phyloP scores from a whole-genome alignment of 2,329 filamentous ascomycete genomes.

The Cadophora gregata region DNA sequence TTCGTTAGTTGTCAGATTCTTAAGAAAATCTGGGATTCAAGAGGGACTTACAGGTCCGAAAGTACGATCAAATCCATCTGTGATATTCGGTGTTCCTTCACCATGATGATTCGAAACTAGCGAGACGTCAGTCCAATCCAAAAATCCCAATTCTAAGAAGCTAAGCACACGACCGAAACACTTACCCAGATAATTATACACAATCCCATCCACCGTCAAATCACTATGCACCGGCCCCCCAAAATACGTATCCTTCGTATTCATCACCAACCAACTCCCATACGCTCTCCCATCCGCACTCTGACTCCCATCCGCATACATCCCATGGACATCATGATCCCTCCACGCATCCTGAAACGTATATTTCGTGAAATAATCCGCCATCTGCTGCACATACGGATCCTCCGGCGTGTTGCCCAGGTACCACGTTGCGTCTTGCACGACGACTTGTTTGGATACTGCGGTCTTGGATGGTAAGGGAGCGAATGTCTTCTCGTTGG shows the following conservation, averaged over 20 bases:
- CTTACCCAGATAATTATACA: slow-evolving; percentile 65
- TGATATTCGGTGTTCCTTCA: slow-evolving; percentile 67
- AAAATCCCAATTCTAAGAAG: neutral
- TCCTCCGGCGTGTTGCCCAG: slow-evolving; percentile 59
- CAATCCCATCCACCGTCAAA: slow-evolving; percentile 66
- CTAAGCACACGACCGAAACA: neutral
- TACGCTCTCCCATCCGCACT: slow-evolving; percentile 58
- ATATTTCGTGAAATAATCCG: slow-evolving; percentile 71
- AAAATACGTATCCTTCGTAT: slow-evolving; percentile 67
- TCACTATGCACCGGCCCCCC: slow-evolving; percentile 68
- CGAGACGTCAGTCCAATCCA: neutral
- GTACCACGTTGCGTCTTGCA: slow-evolving; percentile 70
- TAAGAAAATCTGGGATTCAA: neutral
- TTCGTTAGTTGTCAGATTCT: neutral
- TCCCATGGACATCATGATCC: slow-evolving; percentile 62
- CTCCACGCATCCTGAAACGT: slow-evolving; percentile 65
- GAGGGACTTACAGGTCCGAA: slow-evolving; percentile 56
- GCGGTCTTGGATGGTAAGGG: slow-evolving; percentile 55
- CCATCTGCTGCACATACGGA: slow-evolving; percentile 59
- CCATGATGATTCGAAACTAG: slow-evolving; percentile 66
- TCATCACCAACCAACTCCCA: slow-evolving; percentile 69
- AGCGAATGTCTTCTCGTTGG: slow-evolving; percentile 60
- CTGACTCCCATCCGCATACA: slow-evolving; percentile 57
- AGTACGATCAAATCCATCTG: slow-evolving; percentile 67
- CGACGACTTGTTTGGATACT: slow-evolving; percentile 51